phyloP scores from a whole-genome alignment of 2,329 filamentous ascomycete genomes.

The Cordyceps farinosa region DNA sequence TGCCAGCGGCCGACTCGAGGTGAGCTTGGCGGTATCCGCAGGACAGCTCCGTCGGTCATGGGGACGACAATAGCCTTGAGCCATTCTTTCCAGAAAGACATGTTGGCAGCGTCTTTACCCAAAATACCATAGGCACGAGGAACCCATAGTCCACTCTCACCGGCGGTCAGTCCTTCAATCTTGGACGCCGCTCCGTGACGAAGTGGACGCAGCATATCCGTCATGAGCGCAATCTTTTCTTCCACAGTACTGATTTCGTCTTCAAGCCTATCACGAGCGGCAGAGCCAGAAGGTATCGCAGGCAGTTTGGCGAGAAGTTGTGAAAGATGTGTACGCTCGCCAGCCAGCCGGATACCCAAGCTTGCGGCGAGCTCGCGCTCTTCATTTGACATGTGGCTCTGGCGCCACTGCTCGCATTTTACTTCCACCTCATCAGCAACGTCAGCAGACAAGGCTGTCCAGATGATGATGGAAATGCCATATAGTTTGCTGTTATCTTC shows the following conservation, averaged over 20 bases:
- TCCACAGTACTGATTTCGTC: slow-evolving; percentile 94
- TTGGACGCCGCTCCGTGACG: slow-evolving; percentile 93
- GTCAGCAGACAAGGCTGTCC: slow-evolving; percentile 79
- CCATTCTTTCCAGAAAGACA: slow-evolving; percentile 98
- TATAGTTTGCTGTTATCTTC: slow-evolving; percentile 90
- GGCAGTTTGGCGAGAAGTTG: slow-evolving; percentile 81
- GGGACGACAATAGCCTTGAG: slow-evolving; percentile 88
- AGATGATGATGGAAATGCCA: slow-evolving; percentile 85
- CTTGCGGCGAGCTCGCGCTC: slow-evolving; percentile 91
- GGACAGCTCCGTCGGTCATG: slow-evolving; percentile 83
- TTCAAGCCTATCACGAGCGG: slow-evolving; percentile 78
- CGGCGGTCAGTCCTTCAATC: slow-evolving; percentile 92
- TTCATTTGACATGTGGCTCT: slow-evolving; percentile 81
- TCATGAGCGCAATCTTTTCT: slow-evolving; percentile 96
- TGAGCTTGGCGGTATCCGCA: slow-evolving; percentile 82
- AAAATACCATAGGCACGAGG: slow-evolving; percentile 91
- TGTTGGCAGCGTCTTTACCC: slow-evolving; percentile 76
- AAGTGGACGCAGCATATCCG: slow-evolving; percentile 87
- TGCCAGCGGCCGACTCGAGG: slow-evolving; percentile 93
- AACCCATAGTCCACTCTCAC: slow-evolving; percentile 94
- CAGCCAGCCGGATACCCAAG: slow-evolving; percentile 80
- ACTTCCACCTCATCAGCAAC: slow-evolving; percentile 81
- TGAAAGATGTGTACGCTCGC: slow-evolving; percentile 85
- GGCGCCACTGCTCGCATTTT: slow-evolving; percentile 81
- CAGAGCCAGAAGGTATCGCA: slow-evolving; percentile 72